Percentiles rank a stretch among this genome's conserved stretches.
phyloP scores from a whole-genome alignment of 2,329 filamentous ascomycete genomes.

The Clonostachys rosea region DNA sequence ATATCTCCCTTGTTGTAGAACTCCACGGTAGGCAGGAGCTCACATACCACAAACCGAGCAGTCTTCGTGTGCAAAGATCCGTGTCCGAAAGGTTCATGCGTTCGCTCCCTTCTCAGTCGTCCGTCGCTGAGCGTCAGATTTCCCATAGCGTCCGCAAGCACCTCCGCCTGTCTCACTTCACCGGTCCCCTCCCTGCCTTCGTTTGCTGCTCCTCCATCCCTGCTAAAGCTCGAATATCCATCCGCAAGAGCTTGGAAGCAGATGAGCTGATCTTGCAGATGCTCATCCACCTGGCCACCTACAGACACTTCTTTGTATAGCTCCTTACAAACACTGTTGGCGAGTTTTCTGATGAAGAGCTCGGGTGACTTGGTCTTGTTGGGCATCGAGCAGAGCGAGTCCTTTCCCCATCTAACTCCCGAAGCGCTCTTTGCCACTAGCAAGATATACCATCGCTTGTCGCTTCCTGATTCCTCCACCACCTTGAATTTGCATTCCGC shows the following conservation, averaged over 20 bases:
- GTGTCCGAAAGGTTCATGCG: conserved; percentile 46
- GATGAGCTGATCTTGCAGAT: conserved; percentile 57
- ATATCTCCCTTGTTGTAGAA: conserved; percentile 48
- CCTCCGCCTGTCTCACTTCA: background rate
- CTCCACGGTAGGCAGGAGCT: conserved; percentile 40
- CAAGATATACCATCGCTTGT: conserved; percentile 48
- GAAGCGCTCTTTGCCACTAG: conserved; percentile 46
- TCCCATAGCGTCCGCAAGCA: background rate
- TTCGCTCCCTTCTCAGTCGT: conserved; percentile 34
- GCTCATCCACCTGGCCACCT: conserved; percentile 46
- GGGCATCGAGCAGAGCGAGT: conserved; percentile 33
- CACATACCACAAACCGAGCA: conserved; percentile 53
- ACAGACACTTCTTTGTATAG: conserved; percentile 38
- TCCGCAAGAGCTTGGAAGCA: conserved; percentile 54
- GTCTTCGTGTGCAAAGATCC: conserved; percentile 53
- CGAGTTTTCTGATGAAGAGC: conserved; percentile 30
- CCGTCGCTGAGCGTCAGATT: conserved; percentile 16
- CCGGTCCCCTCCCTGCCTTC: conserved; percentile 15
- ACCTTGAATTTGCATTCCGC: conserved; percentile 37
- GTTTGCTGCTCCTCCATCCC: conserved; percentile 7
- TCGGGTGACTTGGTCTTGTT: conserved; percentile 26
- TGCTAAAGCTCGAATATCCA: conserved; percentile 40
- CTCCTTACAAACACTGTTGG: conserved; percentile 36
- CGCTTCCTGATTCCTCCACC: conserved; percentile 45
- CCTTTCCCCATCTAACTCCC: conserved; percentile 43